A percentile compares a stretch with the other conserved stretches of the same genome.
These are phyloP conservation scores for Teratosphaeriaceae sp. DNA, from an alignment of 2,329 filamentous ascomycete species.

Conservation along the genomic window DNA sequence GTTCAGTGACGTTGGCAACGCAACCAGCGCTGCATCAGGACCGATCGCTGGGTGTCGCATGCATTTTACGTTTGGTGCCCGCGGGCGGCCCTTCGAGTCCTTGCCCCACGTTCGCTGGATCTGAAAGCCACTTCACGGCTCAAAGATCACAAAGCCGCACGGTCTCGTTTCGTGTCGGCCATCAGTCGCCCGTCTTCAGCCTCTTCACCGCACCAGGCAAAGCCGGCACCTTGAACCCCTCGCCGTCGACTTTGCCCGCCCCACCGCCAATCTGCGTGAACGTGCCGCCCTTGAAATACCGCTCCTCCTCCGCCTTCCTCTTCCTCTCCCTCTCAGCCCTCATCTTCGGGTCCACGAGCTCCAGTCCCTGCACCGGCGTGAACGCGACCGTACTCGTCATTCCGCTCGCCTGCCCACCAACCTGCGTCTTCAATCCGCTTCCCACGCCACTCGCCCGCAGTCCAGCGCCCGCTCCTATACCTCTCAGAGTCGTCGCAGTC, in stretches of 20 bases:
- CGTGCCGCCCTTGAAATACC: slow-evolving; percentile 95
- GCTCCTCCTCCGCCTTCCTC: slow-evolving; percentile 86
- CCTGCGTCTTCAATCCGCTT: slow-evolving; percentile 23
- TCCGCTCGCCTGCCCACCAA: slow-evolving; percentile 51
- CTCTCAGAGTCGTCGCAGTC: slow-evolving; percentile 57
- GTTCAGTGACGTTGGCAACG: no score
- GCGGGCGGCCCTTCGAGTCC: no score
- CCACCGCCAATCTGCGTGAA: slow-evolving; percentile 73
- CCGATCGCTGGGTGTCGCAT: no score
- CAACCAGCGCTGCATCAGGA: no score
- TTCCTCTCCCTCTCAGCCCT: slow-evolving; percentile 84
- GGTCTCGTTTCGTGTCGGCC: neutral
- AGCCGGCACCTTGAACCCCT: slow-evolving; percentile 75
- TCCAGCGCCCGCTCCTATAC: slow-evolving; percentile 66
- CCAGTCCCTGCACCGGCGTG: slow-evolving; percentile 87
- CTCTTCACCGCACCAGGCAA: slow-evolving; percentile 71
- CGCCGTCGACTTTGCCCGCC: slow-evolving; percentile 44
- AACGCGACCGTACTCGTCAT: slow-evolving; percentile 76
- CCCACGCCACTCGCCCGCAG: slow-evolving; percentile 78
- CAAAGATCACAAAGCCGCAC: neutral
- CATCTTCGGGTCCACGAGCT: slow-evolving; percentile 89
- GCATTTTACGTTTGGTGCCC: no score
- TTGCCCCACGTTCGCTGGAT: no score
- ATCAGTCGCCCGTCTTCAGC: slow-evolving; percentile 7
- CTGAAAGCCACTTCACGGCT: neutral